These are phyloP conservation scores for Cystobasidiaceae sp. DNA, from an alignment of 1,284 basidiomycete species.

Conservation along the genomic window DNA sequence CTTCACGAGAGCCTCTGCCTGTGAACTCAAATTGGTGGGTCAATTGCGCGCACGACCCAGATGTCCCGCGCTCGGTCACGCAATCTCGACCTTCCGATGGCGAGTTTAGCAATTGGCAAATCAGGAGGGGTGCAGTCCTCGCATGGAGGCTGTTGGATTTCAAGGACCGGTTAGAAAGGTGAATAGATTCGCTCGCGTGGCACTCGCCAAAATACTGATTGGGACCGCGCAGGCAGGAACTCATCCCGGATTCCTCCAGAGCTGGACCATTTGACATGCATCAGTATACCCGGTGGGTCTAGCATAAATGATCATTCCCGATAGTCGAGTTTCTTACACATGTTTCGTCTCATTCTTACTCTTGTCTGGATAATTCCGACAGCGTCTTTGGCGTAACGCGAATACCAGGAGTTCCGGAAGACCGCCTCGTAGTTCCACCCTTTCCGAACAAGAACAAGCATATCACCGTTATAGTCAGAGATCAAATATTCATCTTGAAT, in stretches of 20 bases:
- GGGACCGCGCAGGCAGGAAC: slow-evolving; percentile 52
- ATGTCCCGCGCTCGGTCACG: slow-evolving; percentile 47
- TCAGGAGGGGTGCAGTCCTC: slow-evolving; percentile 79
- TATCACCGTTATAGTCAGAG: slow-evolving; percentile 67
- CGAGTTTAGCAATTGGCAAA: slow-evolving; percentile 69
- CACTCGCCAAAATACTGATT: too few relatives aligned
- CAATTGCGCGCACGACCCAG: slow-evolving; percentile 59
- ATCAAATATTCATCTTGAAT: slow-evolving; percentile 75
- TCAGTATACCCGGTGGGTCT: slow-evolving; percentile 54
- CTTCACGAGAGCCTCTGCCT: slow-evolving; percentile 78
- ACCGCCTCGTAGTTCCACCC: slow-evolving; percentile 39
- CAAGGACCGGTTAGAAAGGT: slow-evolving; percentile 64
- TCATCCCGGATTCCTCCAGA: slow-evolving; percentile 54
- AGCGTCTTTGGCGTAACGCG: slow-evolving; percentile 73
- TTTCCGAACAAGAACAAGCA: slow-evolving; percentile 55
- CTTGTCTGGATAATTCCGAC: too few relatives aligned
- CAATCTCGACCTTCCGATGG: slow-evolving; percentile 35
- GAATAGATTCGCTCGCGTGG: slow-evolving; percentile 47
- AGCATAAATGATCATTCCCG: slow-evolving; percentile 47
- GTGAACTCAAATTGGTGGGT: slow-evolving; percentile 99
- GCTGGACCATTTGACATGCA: slow-evolving; percentile 57
- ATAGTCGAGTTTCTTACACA: too few relatives aligned
- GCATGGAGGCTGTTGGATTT: slow-evolving; percentile 70
- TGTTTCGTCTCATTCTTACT: too few relatives aligned
- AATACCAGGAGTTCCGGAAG: slow-evolving; percentile 55